These are phyloP conservation scores for Metschnikowia gelsemii DNA, from an alignment of 805 yeast species.

Conservation along the genomic window DNA sequence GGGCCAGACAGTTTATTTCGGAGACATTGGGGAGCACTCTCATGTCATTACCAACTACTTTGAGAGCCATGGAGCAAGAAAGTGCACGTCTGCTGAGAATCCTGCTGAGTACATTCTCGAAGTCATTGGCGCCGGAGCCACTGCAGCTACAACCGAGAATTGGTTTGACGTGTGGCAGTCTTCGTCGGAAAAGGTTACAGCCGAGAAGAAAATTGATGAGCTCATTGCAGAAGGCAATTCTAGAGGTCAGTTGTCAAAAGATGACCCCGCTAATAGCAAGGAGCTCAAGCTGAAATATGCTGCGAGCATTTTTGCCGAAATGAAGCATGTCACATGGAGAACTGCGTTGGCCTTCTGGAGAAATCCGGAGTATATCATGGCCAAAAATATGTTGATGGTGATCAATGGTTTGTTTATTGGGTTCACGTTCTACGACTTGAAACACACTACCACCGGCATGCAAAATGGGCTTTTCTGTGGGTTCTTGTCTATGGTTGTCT, in stretches of 20 bases:
- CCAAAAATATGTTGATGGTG: conserved; percentile 29
- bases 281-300: conserved; percentile 17
- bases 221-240: conserved; percentile 10
- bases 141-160: conserved; percentile 15
- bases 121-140: conserved; percentile 22
- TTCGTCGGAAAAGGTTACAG: conserved; percentile 10
- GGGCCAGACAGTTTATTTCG: conserved; percentile 22
- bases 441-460: conserved; percentile 27
- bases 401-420: conserved; percentile 39
- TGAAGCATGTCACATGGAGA: conserved; percentile 13
- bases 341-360: conserved; percentile 19
- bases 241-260: background rate
- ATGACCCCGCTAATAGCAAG: conserved; percentile 4
- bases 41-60: conserved; percentile 15
- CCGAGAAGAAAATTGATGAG: conserved; percentile 14
- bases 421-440: conserved; percentile 36
- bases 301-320: conserved; percentile 9
- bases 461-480: conserved; percentile 44
- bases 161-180: conserved; percentile 20
- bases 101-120: conserved; percentile 22
- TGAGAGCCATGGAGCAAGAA: conserved; percentile 16
- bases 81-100: conserved; percentile 16
- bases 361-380: conserved; percentile 19
- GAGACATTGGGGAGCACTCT: conserved; percentile 19
- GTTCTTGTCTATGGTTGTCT: conserved; percentile 56